phyloP scores from a whole-genome alignment of 1,284 basidiomycete species.

The Apiotrichum porosum region DNA sequence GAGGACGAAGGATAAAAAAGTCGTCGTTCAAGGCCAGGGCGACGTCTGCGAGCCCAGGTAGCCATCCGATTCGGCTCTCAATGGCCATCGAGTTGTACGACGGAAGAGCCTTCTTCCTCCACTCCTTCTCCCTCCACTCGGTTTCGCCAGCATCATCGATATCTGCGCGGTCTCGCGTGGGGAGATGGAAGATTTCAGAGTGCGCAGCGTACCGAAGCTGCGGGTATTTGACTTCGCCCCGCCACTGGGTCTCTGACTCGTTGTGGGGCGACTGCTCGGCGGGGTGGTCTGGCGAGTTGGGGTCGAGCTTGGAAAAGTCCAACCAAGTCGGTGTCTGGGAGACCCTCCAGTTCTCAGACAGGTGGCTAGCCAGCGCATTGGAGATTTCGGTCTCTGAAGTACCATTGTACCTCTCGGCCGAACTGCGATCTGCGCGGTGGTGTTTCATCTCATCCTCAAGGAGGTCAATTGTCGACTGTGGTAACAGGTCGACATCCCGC shows the following conservation, averaged over 20 bases:
- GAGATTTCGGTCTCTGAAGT: too few species aligned
- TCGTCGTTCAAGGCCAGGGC: conserved; percentile 43
- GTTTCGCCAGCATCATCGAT: conserved; percentile 16
- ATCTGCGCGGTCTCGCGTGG: conserved; percentile 2
- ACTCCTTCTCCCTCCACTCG: conserved; percentile 32
- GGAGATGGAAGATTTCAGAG: conserved; percentile 43
- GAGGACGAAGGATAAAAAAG: conserved; percentile 37
- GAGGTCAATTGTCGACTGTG: conserved; percentile 19
- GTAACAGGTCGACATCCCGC: conserved; percentile 26
- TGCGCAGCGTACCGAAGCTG: conserved; percentile 36
- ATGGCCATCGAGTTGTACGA: conserved; percentile 48
- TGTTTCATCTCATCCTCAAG: conserved; percentile 13
- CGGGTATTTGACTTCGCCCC: conserved; percentile 26
- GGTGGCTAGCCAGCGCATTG: not conserved
- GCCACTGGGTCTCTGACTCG: conserved; percentile 6
- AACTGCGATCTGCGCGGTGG: too few species aligned
- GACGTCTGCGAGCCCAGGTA: conserved; percentile 41
- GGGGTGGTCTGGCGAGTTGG: not conserved
- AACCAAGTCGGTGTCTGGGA: conserved; percentile 44
- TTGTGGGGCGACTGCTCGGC: not conserved
- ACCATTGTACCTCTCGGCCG: too few species aligned
- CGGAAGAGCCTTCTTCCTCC: conserved; percentile 36
- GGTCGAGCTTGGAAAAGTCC: conserved; percentile 22
- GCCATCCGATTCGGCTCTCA: conserved; percentile 40
- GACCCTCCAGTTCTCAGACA: conserved; percentile 26